Conservation (phyloP, 768 basidiomycete genomes). For the Kwoniella botswanensis region DNA sequence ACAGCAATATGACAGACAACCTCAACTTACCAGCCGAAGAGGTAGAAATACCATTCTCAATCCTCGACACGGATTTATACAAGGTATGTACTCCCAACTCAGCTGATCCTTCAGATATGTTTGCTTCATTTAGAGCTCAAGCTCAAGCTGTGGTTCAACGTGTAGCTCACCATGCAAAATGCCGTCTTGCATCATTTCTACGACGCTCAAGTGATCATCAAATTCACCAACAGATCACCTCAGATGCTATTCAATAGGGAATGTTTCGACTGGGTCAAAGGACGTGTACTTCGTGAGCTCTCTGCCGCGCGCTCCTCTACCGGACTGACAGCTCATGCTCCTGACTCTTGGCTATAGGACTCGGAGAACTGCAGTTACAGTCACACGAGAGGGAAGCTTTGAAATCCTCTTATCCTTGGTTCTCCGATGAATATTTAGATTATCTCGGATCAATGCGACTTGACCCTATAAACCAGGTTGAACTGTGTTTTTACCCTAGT, state of each 20-base stretch:
- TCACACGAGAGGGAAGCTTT: conserved; percentile 72
- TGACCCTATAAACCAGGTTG: conserved; percentile 66
- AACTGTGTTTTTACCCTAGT: conserved; percentile 67
- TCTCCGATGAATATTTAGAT: conserved; percentile 73
- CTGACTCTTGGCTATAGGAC: neutral
- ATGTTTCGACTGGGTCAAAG: conserved; percentile 68
- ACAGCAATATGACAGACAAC: neutral
- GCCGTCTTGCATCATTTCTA: conserved; percentile 80
- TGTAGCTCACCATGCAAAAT: conserved; percentile 92
- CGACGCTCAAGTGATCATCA: conserved; percentile 71
- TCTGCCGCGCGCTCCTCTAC: neutral
- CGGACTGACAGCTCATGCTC: neutral
- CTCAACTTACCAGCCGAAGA: conserved; percentile 26
- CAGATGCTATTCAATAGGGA: conserved; percentile 69
- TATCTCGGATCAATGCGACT: conserved; percentile 64
- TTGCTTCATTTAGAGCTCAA: neutral
- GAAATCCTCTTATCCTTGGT: conserved; percentile 70
- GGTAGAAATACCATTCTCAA: conserved; percentile 61
- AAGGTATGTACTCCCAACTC: conserved; percentile 64
- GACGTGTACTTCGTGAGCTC: conserved; percentile 66
- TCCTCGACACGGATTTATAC: conserved; percentile 93
- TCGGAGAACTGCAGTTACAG: conserved; percentile 1
- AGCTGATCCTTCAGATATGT: too few relatives aligned
- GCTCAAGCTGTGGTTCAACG: neutral
- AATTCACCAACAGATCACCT: conserved; percentile 78